Conservation (phyloP, 139 green algal genomes). For the Ettlia oleoabundans region DNA sequence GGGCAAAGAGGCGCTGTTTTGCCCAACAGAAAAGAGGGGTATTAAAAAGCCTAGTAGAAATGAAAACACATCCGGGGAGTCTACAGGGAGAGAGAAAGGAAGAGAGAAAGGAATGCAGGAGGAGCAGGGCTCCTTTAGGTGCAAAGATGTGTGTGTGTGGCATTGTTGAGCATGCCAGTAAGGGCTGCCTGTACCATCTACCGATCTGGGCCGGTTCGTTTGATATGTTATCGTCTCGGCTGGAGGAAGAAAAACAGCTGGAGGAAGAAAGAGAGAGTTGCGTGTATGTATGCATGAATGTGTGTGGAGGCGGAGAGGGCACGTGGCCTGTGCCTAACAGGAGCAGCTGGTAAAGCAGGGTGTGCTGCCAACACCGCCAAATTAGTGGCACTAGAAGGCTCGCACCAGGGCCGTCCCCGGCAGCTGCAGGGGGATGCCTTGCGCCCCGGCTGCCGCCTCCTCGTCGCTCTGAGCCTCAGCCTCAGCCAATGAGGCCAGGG, state of each 20-base stretch:
- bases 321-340: too few relatives aligned
- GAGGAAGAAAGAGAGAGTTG: background rate
- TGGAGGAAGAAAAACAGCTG: too few relatives aligned
- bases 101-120: background rate
- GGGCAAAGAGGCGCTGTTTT: background rate
- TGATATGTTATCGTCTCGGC: too few relatives aligned
- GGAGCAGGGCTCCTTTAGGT: background rate
- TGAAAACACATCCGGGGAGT: background rate
- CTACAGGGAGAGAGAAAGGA: background rate
- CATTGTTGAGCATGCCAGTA: too few relatives aligned
- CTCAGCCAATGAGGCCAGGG: conserved; percentile 13
- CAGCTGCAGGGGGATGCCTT: background rate
- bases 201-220: too few relatives aligned
- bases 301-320: too few relatives aligned
- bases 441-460: background rate
- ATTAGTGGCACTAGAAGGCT: too few relatives aligned
- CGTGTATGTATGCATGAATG: background rate
- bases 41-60: background rate
- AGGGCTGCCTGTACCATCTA: too few relatives aligned
- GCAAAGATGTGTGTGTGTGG: background rate
- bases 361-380: background rate
- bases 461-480: conserved; percentile 19
- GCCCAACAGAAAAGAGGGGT: background rate
- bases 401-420: too few relatives aligned
- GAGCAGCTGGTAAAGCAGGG: too few relatives aligned